Evolutionary conservation across 257 asterid species (phyloP).

Genomic region (Asclepias syriaca): DNA sequence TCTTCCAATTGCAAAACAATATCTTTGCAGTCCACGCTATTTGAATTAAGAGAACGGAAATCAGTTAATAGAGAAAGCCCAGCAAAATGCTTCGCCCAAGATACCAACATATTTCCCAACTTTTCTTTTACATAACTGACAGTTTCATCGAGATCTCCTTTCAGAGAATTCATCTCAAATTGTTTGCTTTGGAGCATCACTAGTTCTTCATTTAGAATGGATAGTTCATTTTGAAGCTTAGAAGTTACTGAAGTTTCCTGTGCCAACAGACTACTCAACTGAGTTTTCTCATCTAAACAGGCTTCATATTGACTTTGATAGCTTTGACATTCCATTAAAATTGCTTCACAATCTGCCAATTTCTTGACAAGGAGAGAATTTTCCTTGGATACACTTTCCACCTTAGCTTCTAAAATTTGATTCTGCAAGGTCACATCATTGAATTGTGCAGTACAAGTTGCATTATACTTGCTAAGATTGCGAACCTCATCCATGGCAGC

Average conservation of each 20-base stretch:
- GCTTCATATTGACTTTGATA: conserved; percentile 50
- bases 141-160: conserved; percentile 49
- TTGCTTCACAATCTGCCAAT: conserved; percentile 46
- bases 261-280: conserved; percentile 49
- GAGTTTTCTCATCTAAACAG: conserved; percentile 57
- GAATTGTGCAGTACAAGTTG: conserved; percentile 45
- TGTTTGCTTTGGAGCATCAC: conserved; percentile 37
- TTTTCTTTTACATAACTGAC: conserved; percentile 44
- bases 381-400: conserved; percentile 39
- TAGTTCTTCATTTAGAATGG: conserved; percentile 44
- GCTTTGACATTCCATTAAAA: conserved; percentile 32
- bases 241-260: conserved; percentile 49
- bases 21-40: conserved; percentile 38
- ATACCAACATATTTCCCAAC: conserved; percentile 41
- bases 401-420: conserved; percentile 57
- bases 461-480: conserved; percentile 51
- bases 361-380: conserved; percentile 52
- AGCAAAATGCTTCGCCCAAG: conserved; percentile 32
- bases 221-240: conserved; percentile 43
- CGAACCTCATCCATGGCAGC: conserved; percentile 56
- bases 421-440: conserved; percentile 63
- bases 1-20: conserved; percentile 53
- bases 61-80: conserved; percentile 21
- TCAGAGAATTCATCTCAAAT: conserved; percentile 40
- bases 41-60: conserved; percentile 26